Base-by-base conservation (phyloP, 257 asterid species). In the Solanum boliviense region DNA sequence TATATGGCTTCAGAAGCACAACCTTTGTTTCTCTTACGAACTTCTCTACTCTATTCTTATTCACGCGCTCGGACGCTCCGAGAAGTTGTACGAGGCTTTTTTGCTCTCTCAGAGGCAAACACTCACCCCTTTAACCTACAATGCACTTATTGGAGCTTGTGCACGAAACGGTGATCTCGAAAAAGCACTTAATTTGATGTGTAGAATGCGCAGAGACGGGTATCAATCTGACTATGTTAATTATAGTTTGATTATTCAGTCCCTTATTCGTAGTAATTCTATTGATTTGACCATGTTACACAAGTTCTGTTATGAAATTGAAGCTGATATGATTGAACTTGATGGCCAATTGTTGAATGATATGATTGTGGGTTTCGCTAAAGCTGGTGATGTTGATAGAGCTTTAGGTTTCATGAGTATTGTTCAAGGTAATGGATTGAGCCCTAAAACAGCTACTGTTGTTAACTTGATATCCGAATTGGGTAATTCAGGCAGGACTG, bases 121-220 rank as follows among this genome's bases (percentile, higher is more conserved):
- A 21, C 83, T 97, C 88, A 97, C 98, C 23, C 98, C 99, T 1
- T 65, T 97, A 88, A 95, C 99, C 9, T 97, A 95, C 87, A 97
- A 97, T 44, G 99, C 99, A 1, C 94, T 97, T 5, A 97, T 95
- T 83, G 99, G 99, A 31, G 99, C 99, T 2, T 97, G 98, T 73
- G 99, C 99, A 9, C 93, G 98, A 72, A 97, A 97, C 58, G 92
- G 86, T 84, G 99, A 97, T n/a, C 92, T 97, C 39, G 98, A 95
- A 16, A 97, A 95, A 89, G 99, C 99, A 13, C 88, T 97, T 87
- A 92, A 91, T 91, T 90, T 97, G 94, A 93, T 97, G 97, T 94
- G 93, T 10, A 91, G 94, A 85, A 97, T 97, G 99, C 93, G 98
- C 76, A 89, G 93, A 65, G 98, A 97, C 36, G 98, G 99, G 31